Conservation (phyloP, 176 grass and related monocot species). For the Oryza coarctata region DNA sequence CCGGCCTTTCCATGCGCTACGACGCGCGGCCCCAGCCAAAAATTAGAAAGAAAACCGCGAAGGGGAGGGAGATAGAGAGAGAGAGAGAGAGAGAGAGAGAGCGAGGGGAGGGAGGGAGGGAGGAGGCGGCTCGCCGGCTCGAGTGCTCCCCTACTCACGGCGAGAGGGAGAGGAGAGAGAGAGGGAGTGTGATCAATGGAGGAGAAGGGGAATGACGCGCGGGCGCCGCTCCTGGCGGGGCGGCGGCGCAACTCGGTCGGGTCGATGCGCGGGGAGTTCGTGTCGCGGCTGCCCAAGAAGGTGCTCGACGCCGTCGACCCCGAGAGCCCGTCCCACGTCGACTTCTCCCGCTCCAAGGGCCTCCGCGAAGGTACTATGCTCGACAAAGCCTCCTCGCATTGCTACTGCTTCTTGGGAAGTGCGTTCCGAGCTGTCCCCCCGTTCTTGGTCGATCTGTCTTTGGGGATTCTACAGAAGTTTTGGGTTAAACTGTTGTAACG, state of each 20-base stretch:
- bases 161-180: not conserved
- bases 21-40: not conserved
- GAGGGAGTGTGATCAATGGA: conserved; percentile 8
- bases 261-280: conserved; percentile 67
- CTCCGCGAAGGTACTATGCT: conserved; percentile 48
- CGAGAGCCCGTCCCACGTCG: conserved; percentile 57
- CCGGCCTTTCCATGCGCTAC: not conserved
- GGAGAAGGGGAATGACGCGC: conserved; percentile 35
- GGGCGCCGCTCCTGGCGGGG: conserved; percentile 52
- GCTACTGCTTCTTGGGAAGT: not conserved
- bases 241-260: conserved; percentile 62
- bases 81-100: not conserved
- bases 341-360: conserved; percentile 69
- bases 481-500: not conserved
- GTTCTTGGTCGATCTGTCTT: conserved; percentile 14
- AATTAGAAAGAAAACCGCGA: conserved; percentile 28
- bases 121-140: not conserved
- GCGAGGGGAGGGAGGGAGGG: not conserved
- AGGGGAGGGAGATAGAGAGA: not conserved
- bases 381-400: not conserved
- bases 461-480: not conserved
- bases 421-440: not conserved
- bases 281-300: conserved; percentile 79
- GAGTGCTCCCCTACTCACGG: not conserved
- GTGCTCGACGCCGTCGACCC: conserved; percentile 69